A percentile compares a stretch with the other conserved stretches of the same genome.
Evolutionary conservation across 164 flowering plant species (phyloP).

Genomic region (Annona cherimola): DNA sequence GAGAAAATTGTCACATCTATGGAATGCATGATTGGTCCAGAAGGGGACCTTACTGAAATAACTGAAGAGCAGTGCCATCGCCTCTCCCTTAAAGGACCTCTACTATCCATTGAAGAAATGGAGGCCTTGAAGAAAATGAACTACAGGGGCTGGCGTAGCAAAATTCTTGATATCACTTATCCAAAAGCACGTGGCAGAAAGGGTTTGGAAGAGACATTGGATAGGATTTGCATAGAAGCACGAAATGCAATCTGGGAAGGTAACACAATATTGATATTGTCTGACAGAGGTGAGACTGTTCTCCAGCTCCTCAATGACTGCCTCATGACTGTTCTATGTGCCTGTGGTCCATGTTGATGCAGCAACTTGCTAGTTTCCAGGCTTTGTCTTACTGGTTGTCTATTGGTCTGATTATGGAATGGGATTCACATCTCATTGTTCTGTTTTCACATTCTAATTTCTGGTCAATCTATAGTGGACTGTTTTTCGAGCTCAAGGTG

Average conservation of each 20-base stretch:
- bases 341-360: neutral
- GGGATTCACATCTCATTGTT: neutral
- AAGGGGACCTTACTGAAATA: constrained; percentile 97
- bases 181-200: constrained; percentile 63
- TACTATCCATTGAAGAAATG: constrained; percentile 73
- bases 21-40: constrained; percentile 99
- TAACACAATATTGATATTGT: constrained; percentile 75
- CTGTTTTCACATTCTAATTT: neutral
- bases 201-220: constrained; percentile 89
- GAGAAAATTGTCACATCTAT: constrained; percentile 98
- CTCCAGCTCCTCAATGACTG: constrained; percentile 28
- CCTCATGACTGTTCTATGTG: neutral
- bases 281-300: constrained; percentile 78
- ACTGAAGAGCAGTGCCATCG: constrained; percentile 94
- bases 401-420: neutral
- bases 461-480: neutral
- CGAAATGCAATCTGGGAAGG: constrained; percentile 84
- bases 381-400: neutral
- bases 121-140: constrained; percentile 92
- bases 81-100: constrained; percentile 88
- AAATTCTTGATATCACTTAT: constrained; percentile 89
- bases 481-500: neutral
- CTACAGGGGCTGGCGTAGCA: constrained; percentile 90
- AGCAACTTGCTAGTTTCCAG: neutral
- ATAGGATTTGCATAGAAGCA: constrained; percentile 87